Base-by-base conservation (phyloP, 768 basidiomycete species). In the Termitomyces sp. region DNA sequence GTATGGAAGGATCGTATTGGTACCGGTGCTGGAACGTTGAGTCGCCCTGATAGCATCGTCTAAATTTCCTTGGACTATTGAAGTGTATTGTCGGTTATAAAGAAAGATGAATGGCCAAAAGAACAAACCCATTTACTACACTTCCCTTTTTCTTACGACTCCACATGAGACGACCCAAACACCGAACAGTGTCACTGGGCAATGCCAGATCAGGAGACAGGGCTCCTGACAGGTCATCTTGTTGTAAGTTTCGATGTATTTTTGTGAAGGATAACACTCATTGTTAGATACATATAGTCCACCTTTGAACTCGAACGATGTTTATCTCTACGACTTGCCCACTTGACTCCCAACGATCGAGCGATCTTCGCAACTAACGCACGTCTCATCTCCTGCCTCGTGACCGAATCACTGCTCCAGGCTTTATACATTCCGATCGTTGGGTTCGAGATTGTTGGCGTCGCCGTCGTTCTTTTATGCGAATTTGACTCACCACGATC, bases 141-240 rank as follows among this genome's bases (percentile, higher is more conserved):
- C 69, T 66, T 2, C 87, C 84, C 40, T 80, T 72, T 60, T 81
- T 83, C 67, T 81, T 79, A 54, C 77, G 80, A 28, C 65, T 73
- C 87, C 87, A 91, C 30, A 92, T 64, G 18, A 95, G 77, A 43
- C 93, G 81, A 0, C 82, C 92, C 13, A 98, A 72, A 61, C 86
- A 88, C 51, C 95, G 73, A 10, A 96, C 78, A 1, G 88, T 90
- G 57, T 96, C 94, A 35, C 80, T 85, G 0, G 94, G 92, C 18
- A 87, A 64, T 4, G 78, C 59, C 6, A 77, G 60, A 9, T 78
- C 76, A 13, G 70, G 58, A 2, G 80, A 80, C 2, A 81, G 79
- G 6, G 82, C 82, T n/a, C n/a, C 38, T 18, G n/a, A n/a, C n/a
- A n/a, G n/a, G n/a, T n/a, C n/a, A n/a, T n/a, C n/a, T n/a, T n/a